Base-by-base conservation (phyloP, 805 yeast species). In the Candida mattraensis region DNA sequence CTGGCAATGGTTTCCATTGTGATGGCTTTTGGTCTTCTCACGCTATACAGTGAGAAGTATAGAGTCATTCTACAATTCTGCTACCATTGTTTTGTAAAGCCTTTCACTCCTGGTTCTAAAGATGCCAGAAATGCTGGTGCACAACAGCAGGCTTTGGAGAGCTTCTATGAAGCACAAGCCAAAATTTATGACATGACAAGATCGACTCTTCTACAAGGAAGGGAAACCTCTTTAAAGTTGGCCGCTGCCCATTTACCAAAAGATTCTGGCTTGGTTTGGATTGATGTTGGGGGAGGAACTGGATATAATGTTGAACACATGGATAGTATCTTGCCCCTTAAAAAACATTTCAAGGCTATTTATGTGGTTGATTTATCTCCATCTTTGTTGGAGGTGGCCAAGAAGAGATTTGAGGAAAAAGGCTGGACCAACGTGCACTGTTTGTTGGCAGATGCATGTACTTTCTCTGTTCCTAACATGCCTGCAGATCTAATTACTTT, bases 211-310 rank as follows among this genome's bases (percentile, higher is more conserved):
- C 67, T 85, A 47, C 74, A 83, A 58, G 95, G 95, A 14, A 70
- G 94, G 50, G 78, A 75, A 50, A 72, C 71, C 37, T 79, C 86
- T 38, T 64, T 83, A 37, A 67, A 67, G 33, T 56, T 83, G 40
- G 83, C 85, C 1, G 69, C 66, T 19, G 58, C 80, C 17, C 88
- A 83, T 56, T 60, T 81, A 23, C 44, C 54, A 22, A 66, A 63
- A 34, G 31, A 58, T 18, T 52, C 56, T 25, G 70, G 71, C 33
- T 61, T 81, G 28, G 77, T 81, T 28, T 83, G 89, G 89, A 69
- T 83, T 32, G 89, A 83, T 55, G 74, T 86, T 52, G 95, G 94
- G 33, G 94, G 94, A 20, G 95, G 95, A 16, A 85, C 95, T 5
- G 95, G 94, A 30, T 70, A 78, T 60, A 85, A 85, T 61, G 80